Percentiles rank a stretch among this genome's conserved stretches.
phyloP scores from a whole-genome alignment of 768 basidiomycete genomes.

The Tremella yokohamensis region DNA sequence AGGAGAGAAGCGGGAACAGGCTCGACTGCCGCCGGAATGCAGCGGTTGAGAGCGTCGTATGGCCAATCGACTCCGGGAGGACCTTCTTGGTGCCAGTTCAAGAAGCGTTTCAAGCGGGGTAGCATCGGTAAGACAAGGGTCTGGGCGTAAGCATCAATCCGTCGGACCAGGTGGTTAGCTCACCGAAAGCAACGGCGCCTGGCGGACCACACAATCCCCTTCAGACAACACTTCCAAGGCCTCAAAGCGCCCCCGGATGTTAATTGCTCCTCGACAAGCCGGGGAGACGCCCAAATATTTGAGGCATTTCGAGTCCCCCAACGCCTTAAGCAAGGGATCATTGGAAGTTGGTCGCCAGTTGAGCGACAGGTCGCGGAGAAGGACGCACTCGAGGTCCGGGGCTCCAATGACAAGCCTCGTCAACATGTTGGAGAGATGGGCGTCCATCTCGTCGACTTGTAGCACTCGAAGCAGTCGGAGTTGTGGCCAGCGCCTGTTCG shows the following conservation, averaged over 20 bases:
- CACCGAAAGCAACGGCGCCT: background rate
- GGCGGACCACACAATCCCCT: background rate
- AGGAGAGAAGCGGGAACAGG: background rate
- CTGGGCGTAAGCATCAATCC: background rate
- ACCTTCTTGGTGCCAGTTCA: background rate
- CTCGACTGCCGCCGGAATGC: background rate
- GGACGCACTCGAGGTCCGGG: too few species aligned
- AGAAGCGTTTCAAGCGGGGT: background rate
- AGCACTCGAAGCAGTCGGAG: background rate
- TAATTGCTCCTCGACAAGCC: background rate
- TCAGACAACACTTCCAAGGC: background rate
- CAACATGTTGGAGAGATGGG: background rate
- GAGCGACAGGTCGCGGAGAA: too few species aligned
- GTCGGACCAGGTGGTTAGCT: background rate
- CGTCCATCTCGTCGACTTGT: constrained; percentile 2
- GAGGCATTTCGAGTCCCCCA: background rate
- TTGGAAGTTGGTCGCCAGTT: too few species aligned
- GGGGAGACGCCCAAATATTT: background rate
- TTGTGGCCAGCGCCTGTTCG: background rate
- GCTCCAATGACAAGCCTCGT: too few species aligned
- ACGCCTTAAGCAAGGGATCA: background rate
- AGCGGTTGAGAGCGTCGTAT: background rate
- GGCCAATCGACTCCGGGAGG: background rate
- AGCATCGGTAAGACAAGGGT: background rate
- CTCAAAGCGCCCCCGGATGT: background rate